A percentile compares a stretch with the other conserved stretches of the same genome.
Conservation (phyloP, 306 rosid genomes). For the Phaseolus lunatus region DNA sequence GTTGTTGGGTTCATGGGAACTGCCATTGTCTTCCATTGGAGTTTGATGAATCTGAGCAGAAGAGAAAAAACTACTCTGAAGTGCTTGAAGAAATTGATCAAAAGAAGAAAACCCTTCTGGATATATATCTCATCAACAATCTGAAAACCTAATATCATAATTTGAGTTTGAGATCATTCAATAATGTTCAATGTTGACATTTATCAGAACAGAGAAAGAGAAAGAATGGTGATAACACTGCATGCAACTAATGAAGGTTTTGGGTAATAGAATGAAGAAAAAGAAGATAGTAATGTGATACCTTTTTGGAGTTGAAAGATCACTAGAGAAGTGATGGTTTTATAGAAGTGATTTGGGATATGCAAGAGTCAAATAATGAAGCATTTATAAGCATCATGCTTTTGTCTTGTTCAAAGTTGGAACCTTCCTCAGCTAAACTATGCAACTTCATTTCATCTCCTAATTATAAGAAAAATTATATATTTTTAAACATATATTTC, state of each 20-base stretch:
- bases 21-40: conserved; percentile 52
- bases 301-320: conserved; percentile 30
- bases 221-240: not conserved
- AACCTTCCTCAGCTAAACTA: conserved; percentile 38
- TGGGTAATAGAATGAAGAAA: no score
- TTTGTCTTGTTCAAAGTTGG: conserved; percentile 13
- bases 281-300: conserved; percentile 19
- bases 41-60: conserved; percentile 4
- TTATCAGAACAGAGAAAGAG: not conserved
- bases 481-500: no score
- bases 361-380: conserved; percentile 18
- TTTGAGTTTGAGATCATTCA: not conserved
- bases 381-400: not conserved
- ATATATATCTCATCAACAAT: not conserved
- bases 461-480: no score
- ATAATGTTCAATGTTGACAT: not conserved
- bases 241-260: not conserved
- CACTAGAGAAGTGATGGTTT: not conserved
- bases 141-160: not conserved
- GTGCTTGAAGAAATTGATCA: not conserved
- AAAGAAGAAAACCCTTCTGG: not conserved
- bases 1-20: conserved; percentile 33
- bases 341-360: conserved; percentile 24
- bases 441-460: not conserved
- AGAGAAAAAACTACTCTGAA: not conserved